Base-by-base conservation (phyloP, 805 yeast species). In the Suhomyces tanzawaensis region DNA sequence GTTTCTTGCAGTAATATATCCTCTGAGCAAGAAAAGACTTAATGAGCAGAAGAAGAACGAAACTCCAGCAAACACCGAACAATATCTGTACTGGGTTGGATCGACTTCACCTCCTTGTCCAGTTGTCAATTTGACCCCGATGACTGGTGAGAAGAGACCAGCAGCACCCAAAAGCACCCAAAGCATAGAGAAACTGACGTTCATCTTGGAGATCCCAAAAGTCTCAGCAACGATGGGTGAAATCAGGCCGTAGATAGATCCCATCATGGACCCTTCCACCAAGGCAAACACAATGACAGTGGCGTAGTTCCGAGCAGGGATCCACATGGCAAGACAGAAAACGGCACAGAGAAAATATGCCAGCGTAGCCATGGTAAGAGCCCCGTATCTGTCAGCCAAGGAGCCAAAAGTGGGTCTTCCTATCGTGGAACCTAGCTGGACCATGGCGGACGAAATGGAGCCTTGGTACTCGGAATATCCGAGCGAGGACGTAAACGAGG, bases 391-490 rank as follows among this genome's bases (percentile, higher is more conserved):
- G 25, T 54, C 58, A 4, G 54, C 39, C n/a, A 45, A 7, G 8
- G 44, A 13, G 15, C 59, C 59, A 24, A 53, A 44, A 0, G 47
- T 3, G 1, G 59, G 59, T 15, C 59, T 31, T 1, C 58, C 58
- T 3, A 47, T 19, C 11, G 41, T 40, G 1, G 55, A 48, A 7
- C 59, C 59, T 4, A 44, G 44, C 34, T 52, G 59, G 24, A 53
- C 45, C 55, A 53, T 48, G 12, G 59, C 59, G 3, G 54, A 40
- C n/a, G 51, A 46, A 3, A 54, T 48, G n/a, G 55, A 50, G 19
- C 59, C 59, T 34, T 53, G 57, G 39, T 47, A 45, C 6, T 48
- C 39, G 15, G 49, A 14, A 34, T 53, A 54, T 4, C 59, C 59
- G 41, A 54, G 22, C 4, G 54, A 47, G 2, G 53, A 48, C 26